phyloP scores from a whole-genome alignment of 2,329 filamentous ascomycete species.

The Thelonectria olida region DNA sequence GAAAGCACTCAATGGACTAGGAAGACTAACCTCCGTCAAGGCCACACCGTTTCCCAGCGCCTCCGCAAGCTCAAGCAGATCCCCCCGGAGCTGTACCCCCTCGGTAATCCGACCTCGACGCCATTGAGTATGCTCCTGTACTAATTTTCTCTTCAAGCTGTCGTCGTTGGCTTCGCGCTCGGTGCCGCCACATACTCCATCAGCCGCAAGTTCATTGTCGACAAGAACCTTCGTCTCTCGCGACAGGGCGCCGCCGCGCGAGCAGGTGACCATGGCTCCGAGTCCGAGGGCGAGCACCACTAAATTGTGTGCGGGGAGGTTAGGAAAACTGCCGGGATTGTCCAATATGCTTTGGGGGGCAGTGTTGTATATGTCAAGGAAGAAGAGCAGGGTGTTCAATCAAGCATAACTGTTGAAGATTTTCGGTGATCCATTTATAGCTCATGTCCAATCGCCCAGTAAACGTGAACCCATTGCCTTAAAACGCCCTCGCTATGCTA shows the following conservation, averaged over 20 bases:
- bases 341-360: slow-evolving; percentile 26
- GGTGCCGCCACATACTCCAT: slow-evolving; percentile 84
- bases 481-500: slow-evolving; percentile 60
- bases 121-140: slow-evolving; percentile 27
- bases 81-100: slow-evolving; percentile 91
- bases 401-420: slow-evolving; percentile 36
- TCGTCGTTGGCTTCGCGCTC: slow-evolving; percentile 88
- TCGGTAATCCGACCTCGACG: slow-evolving; percentile 68
- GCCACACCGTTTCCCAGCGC: slow-evolving; percentile 96
- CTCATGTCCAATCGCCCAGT: slow-evolving; percentile 28
- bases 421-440: slow-evolving; percentile 38
- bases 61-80: slow-evolving; percentile 89
- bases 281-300: slow-evolving; percentile 44
- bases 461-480: slow-evolving; percentile 37
- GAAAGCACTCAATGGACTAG: slow-evolving; percentile 27
- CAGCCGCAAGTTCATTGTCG: slow-evolving; percentile 81
- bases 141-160: slow-evolving; percentile 62
- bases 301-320: slow-evolving; percentile 29
- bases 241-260: slow-evolving; percentile 67
- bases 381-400: slow-evolving; percentile 38
- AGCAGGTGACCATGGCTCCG: slow-evolving; percentile 46
- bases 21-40: slow-evolving; percentile 57
- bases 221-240: slow-evolving; percentile 91
- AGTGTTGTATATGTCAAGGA: slow-evolving; percentile 40
- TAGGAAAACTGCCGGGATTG: slow-evolving; percentile 27